Percentiles rank a stretch among this genome's conserved stretches.
Evolutionary conservation across 2,329 filamentous ascomycete genomes (phyloP).

Genomic region (Sporothrix curviconia): DNA sequence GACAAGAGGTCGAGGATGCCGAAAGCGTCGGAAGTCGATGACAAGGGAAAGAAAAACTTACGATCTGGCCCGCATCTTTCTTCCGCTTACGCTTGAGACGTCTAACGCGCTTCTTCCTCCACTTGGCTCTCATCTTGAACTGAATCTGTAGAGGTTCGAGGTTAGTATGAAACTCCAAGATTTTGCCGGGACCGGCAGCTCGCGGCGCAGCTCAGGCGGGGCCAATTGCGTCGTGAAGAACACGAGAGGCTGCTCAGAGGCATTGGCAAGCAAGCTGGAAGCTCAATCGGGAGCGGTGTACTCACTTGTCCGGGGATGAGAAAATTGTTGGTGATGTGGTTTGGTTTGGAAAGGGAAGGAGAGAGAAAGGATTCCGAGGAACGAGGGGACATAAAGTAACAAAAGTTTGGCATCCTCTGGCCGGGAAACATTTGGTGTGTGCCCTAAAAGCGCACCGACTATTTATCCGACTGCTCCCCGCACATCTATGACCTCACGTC

Average conservation of each 20-base stretch:
- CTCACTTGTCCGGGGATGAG: constrained; percentile 38
- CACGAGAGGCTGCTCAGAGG: neutral
- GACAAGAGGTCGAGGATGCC: neutral
- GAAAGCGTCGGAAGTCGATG: neutral
- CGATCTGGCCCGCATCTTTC: constrained; percentile 98
- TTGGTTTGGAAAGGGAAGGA: constrained; percentile 18
- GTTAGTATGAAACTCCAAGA: constrained; percentile 14
- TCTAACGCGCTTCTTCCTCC: constrained; percentile 99
- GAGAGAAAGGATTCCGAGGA: constrained; percentile 12
- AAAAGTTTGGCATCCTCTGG: constrained; percentile 10
- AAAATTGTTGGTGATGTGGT: constrained; percentile 36
- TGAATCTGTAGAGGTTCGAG: constrained; percentile 22
- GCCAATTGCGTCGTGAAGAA: neutral
- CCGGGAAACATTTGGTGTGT: constrained; percentile 16
- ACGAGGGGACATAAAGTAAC: constrained; percentile 4
- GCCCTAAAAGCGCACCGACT: constrained; percentile 19
- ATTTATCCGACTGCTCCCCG: constrained; percentile 15
- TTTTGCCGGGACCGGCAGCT: neutral
- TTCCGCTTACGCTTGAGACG: constrained; percentile 99
- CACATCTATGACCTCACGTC: constrained; percentile 9
- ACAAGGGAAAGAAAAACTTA: constrained; percentile 46
- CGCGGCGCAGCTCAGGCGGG: neutral
- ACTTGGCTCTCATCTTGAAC: constrained; percentile 86
- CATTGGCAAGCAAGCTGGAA: neutral
- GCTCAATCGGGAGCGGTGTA: neutral